These are phyloP conservation scores for Phytophthora capsici DNA, from an alignment of 352 stramenopile genomes.

Conservation along the genomic window DNA sequence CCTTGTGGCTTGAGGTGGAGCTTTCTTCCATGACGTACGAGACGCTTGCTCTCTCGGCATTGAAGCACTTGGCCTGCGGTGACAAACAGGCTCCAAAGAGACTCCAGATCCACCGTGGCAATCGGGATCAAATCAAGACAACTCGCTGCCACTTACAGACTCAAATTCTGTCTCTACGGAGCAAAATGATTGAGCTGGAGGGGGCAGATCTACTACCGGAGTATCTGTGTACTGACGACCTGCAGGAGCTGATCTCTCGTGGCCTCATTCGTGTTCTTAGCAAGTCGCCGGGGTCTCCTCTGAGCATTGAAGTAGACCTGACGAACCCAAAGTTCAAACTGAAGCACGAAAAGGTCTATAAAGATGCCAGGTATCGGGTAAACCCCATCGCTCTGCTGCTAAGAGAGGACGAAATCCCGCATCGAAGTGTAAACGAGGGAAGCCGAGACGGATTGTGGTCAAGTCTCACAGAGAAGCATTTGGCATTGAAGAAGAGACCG, in stretches of 20 bases:
- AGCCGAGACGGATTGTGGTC: not conserved
- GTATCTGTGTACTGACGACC: conserved; percentile 30
- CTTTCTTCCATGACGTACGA: conserved; percentile 32
- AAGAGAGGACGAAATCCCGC: conserved; percentile 43
- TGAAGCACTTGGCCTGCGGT: conserved; percentile 40
- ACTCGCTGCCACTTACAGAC: conserved; percentile 16
- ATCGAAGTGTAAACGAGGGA: not conserved
- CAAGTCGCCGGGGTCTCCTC: not conserved
- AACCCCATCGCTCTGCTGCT: conserved; percentile 56
- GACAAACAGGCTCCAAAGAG: conserved; percentile 36
- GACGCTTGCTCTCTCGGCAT: conserved; percentile 28
- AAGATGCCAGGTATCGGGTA: conserved; percentile 47
- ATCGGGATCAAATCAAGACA: conserved; percentile 7
- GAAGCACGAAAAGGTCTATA: conserved; percentile 44
- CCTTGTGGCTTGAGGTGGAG: conserved; percentile 56
- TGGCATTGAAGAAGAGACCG: conserved; percentile 37
- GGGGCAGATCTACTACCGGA: conserved; percentile 44
- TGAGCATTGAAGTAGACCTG: conserved; percentile 37
- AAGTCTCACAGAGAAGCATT: no score
- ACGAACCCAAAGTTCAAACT: conserved; percentile 37
- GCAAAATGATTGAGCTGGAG: conserved; percentile 25
- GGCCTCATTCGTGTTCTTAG: conserved; percentile 5
- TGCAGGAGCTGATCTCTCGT: conserved; percentile 20
- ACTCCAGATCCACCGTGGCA: conserved; percentile 18
- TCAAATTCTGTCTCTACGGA: conserved; percentile 30